Base-by-base conservation (phyloP, 208 protist genomes). In the Leishmania arabica region DNA sequence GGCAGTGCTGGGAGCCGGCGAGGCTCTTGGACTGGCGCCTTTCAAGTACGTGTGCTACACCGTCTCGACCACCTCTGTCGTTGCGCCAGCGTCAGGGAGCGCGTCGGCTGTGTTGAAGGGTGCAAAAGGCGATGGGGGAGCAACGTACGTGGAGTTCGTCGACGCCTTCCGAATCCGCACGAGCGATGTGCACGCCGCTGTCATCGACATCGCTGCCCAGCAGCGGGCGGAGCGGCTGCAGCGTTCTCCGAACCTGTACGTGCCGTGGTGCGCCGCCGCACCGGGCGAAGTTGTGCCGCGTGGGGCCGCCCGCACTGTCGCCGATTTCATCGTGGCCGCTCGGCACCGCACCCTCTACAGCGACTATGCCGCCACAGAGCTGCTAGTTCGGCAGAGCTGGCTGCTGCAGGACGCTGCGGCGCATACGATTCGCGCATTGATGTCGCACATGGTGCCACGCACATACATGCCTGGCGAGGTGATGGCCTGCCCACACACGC, bases 351-450 rank as follows among this genome's bases (percentile, higher is more conserved):
- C 82, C 11, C 85, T 97, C 60, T 83, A 88, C 66, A 86, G 81
- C 51, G 87, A 93, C 89, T 97, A 94, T 81, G 90, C 90, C 62
- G 70, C 89, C 62, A 95, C 91, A 75, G 94, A 95, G 83, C 75
- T 95, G 56, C 79, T 94, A 42, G 90, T 95, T 90, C 89, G 94
- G 77, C 94, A 97, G 87, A 97, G 94, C 83, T 97, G 94, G 94
- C 87, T 97, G 74, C 85, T 97, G 66, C 94, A 97, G 83, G 94
- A 97, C 79, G 92, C 91, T 21, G 91, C 94, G 21, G 83, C 90
- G 31, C 81, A 86, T 65, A 95, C 92, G 15, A 91, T 97, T 53
- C 90, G 90, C 53, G 88, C 77, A 65, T 84, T 97, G 78, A 93
- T 95, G n/a, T 84, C 91, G 24, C 86, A 92, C 49, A 68, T 97